A percentile compares a stretch with the other conserved stretches of the same genome.
Conservation (phyloP, 371 early-diverging fungal genomes). For the Umbelopsis sp. region DNA sequence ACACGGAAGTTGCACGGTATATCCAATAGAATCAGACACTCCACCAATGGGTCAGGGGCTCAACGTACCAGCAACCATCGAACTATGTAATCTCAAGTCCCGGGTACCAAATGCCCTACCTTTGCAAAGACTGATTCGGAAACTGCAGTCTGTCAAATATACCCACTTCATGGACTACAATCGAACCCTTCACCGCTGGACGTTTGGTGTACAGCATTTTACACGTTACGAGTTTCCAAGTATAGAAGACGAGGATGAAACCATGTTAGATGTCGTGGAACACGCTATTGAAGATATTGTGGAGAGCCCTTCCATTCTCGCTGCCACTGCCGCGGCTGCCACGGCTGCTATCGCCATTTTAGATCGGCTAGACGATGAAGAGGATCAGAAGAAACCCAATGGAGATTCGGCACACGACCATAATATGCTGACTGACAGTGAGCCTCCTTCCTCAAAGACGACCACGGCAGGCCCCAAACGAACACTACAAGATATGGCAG, state of each 20-base stretch:
- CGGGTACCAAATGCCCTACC: not conserved
- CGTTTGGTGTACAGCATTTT: conserved; percentile 3
- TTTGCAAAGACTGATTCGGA: not conserved
- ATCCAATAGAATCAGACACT: conserved; percentile 11
- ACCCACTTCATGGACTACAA: conserved; percentile 12
- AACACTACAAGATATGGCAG: not conserved
- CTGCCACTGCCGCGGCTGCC: conserved; percentile 7
- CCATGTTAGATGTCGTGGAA: conserved; percentile 11
- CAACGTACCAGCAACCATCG: conserved; percentile 9
- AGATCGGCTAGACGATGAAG: not conserved
- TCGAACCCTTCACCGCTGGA: not conserved
- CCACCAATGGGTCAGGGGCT: conserved; percentile 13
- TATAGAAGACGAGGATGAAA: conserved; percentile 12
- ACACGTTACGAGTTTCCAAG: conserved; percentile 13
- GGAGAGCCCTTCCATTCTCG: not conserved
- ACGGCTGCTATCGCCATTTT: conserved; percentile 15
- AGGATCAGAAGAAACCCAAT: not conserved
- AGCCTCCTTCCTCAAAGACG: not conserved
- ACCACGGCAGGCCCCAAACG: not conserved
- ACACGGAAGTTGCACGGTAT: conserved; percentile 13
- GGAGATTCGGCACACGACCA: not conserved
- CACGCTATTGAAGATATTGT: not conserved
- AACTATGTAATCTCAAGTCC: not conserved
- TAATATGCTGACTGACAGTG: conserved; percentile 1
- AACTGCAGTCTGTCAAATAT: conserved; percentile 13